phyloP scores from a whole-genome alignment of 192 early-diverging fungal species.

The Geranomyces variabilis region DNA sequence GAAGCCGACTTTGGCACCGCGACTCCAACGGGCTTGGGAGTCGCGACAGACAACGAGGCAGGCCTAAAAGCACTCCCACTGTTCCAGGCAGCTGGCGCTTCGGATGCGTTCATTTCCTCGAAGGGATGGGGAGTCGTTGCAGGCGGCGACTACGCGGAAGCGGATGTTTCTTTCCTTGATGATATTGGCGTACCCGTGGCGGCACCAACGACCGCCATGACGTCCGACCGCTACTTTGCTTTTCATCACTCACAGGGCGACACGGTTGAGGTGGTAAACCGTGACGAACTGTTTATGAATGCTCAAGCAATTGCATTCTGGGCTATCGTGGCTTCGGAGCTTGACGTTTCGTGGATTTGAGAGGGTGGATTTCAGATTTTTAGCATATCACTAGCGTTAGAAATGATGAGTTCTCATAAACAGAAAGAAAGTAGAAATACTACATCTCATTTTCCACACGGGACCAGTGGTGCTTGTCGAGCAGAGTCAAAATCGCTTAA shows the following conservation, averaged over 20 bases:
- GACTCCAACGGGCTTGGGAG: neutral
- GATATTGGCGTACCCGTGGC: constrained; percentile 4
- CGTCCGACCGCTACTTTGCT: neutral
- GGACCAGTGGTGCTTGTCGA: too few species aligned
- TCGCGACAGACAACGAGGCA: neutral
- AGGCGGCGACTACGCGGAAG: neutral
- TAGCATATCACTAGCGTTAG: too few species aligned
- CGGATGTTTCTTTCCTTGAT: neutral
- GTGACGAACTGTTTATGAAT: neutral
- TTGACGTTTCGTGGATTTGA: neutral
- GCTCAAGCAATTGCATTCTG: neutral
- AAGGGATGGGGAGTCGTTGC: neutral
- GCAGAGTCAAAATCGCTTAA: too few species aligned
- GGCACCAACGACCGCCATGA: neutral
- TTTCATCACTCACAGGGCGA: neutral
- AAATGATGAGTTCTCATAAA: too few species aligned
- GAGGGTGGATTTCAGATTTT: too few species aligned
- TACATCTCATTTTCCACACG: too few species aligned
- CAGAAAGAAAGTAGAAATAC: too few species aligned
- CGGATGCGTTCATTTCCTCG: neutral
- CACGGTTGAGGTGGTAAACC: neutral
- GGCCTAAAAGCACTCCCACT: neutral
- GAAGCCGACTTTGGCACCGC: constrained; percentile 6
- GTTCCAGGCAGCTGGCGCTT: neutral
- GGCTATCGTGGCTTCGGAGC: constrained; percentile 14